Conservation (phyloP, 805 yeast genomes). For the Kluyveromyces siamensis region DNA sequence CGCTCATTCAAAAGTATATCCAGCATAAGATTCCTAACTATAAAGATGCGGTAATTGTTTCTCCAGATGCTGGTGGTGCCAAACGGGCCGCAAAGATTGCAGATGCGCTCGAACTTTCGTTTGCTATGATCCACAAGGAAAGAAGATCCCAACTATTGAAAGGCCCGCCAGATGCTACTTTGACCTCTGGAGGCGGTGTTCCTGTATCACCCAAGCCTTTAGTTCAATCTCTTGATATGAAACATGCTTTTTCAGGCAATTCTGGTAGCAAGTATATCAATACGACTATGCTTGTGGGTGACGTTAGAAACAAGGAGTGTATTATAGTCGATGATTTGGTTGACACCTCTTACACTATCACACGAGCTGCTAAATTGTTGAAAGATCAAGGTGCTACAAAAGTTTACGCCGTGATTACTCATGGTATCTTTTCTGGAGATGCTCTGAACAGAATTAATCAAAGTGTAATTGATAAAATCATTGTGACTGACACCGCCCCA, state of each 20-base stretch:
- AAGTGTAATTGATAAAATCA: conserved; percentile 70
- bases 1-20: conserved; percentile 79
- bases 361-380: conserved; percentile 83
- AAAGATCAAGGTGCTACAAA: conserved; percentile 88
- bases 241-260: conserved; percentile 17
- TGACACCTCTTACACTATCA: conserved; percentile 87
- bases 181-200: conserved; percentile 21
- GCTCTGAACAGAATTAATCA: conserved; percentile 63
- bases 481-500: conserved; percentile 88
- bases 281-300: conserved; percentile 94
- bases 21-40: conserved; percentile 68
- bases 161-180: conserved; percentile 28
- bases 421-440: conserved; percentile 88
- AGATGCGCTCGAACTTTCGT: conserved; percentile 76
- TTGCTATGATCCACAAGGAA: conserved; percentile 94
- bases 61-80: conserved; percentile 99
- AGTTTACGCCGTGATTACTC: conserved; percentile 84
- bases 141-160: conserved; percentile 43
- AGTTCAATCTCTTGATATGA: conserved; percentile 11
- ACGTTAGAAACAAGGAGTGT: conserved; percentile 77
- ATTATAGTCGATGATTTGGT: conserved; percentile 89
- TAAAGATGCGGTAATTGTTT: conserved; percentile 79
- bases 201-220: conserved; percentile 16
- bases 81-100: conserved; percentile 93
- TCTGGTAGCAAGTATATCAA: conserved; percentile 37